phyloP scores from a whole-genome alignment of 2,329 filamentous ascomycete genomes.

The Sporothrix curviconia region DNA sequence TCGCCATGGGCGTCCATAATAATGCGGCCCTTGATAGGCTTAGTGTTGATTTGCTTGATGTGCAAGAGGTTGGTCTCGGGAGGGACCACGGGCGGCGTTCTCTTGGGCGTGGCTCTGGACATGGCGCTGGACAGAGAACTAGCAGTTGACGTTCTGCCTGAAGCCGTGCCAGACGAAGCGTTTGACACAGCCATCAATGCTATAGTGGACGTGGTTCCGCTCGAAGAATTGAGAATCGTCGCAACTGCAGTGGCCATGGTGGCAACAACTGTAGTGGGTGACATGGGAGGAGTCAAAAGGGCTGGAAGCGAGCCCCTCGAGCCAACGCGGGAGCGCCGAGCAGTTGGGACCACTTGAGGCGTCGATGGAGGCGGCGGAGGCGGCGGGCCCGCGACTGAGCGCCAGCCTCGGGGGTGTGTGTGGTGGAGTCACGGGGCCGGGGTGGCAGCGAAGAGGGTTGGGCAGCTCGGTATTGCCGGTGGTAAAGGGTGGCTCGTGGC shows the following conservation, averaged over 20 bases:
- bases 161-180: not conserved
- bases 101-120: not conserved
- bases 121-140: not conserved
- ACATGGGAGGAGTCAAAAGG: not conserved
- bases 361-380: slow-evolving; percentile 5
- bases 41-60: slow-evolving; percentile 6
- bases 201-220: not conserved
- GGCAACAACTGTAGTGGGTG: not conserved
- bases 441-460: slow-evolving; percentile 14
- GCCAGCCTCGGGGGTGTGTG: not conserved
- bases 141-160: not conserved
- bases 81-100: not conserved
- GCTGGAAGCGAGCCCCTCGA: not conserved
- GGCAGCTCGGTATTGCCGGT: not conserved
- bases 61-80: not conserved
- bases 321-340: no score
- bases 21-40: not conserved
- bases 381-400: not conserved
- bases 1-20: not conserved
- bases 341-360: not conserved
- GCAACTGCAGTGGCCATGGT: not conserved
- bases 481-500: not conserved
- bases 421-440: not conserved
- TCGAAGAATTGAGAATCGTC: not conserved
- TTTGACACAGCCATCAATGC: no score